These are phyloP conservation scores for Cryptococcus jaspeensis DNA, from an alignment of 1,284 basidiomycete species.

Conservation along the genomic window DNA sequence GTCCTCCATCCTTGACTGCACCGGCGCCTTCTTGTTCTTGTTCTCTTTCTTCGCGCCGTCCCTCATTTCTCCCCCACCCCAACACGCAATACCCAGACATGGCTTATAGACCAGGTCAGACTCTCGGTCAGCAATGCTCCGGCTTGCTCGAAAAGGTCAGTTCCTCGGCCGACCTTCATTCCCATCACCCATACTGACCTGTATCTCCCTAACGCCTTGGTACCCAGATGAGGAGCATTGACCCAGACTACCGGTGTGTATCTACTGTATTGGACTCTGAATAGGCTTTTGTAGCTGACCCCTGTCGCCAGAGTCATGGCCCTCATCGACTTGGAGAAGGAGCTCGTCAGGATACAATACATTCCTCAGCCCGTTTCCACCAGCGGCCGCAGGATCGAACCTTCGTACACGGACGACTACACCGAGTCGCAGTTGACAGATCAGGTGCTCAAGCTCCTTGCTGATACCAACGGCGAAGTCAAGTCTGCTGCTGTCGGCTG, in stretches of 20 bases:
- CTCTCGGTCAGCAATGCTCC: conserved; percentile 6
- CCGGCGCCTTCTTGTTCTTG: no score
- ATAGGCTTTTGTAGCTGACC: background rate
- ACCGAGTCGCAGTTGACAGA: conserved; percentile 76
- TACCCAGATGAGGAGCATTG: conserved; percentile 40
- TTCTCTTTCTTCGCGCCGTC: no score
- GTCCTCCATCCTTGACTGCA: no score
- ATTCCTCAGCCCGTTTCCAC: conserved; percentile 50
- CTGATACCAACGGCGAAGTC: conserved; percentile 95
- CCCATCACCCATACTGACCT: conserved; percentile 1
- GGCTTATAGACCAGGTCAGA: no score
- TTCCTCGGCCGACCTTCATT: background rate
- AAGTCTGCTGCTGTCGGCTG: conserved; percentile 97
- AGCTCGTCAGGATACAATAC: conserved; percentile 66
- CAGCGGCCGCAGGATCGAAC: conserved; percentile 53
- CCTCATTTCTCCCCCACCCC: no score
- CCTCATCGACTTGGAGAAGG: conserved; percentile 82
- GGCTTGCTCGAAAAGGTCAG: conserved; percentile 29
- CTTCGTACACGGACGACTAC: conserved; percentile 65
- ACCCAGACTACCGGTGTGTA: conserved; percentile 43
- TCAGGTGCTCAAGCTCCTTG: conserved; percentile 77
- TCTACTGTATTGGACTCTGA: background rate
- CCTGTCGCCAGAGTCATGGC: conserved; percentile 76
- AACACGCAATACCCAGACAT: no score
- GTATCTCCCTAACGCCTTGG: background rate